Evolutionary conservation across 805 yeast genomes (phyloP).

Genomic region (Suhomyces vadensis): DNA sequence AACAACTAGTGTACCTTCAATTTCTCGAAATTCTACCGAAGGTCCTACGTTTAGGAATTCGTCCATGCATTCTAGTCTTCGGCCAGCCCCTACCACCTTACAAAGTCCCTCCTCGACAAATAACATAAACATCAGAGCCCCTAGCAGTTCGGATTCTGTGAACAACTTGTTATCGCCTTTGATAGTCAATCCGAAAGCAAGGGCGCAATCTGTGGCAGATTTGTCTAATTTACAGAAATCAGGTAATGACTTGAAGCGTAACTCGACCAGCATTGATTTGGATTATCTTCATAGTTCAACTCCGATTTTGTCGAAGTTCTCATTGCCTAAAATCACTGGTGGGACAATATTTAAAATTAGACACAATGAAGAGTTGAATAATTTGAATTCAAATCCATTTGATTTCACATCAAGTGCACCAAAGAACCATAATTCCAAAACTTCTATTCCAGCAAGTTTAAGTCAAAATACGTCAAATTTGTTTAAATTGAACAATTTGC

Average conservation of each 20-base stretch:
- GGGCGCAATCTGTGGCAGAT: slow-evolving; percentile 21
- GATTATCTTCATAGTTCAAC: slow-evolving; percentile 20
- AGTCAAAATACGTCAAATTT: slow-evolving; percentile 14
- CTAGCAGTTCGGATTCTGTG: not conserved
- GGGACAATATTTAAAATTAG: slow-evolving; percentile 38
- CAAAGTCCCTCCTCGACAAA: slow-evolving; percentile 6
- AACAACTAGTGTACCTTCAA: not conserved
- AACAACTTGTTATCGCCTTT: slow-evolving; percentile 14
- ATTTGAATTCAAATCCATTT: slow-evolving; percentile 12
- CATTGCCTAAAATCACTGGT: slow-evolving; percentile 46
- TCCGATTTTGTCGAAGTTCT: slow-evolving; percentile 52
- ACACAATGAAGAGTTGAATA: slow-evolving; percentile 52
- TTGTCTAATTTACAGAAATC: slow-evolving; percentile 14
- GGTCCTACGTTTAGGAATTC: slow-evolving; percentile 3
- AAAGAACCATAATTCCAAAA: not conserved
- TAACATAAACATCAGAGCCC: not conserved
- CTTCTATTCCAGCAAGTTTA: slow-evolving; percentile 10
- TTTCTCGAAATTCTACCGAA: slow-evolving; percentile 1
- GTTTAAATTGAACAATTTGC: slow-evolving; percentile 24
- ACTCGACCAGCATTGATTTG: slow-evolving; percentile 13
- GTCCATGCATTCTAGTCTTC: slow-evolving; percentile 1
- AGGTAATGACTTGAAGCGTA: slow-evolving; percentile 11
- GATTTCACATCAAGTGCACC: slow-evolving; percentile 13
- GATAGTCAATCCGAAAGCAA: slow-evolving; percentile 9
- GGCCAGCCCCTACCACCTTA: slow-evolving; percentile 4